Percentiles rank a stretch among this genome's conserved stretches.
Conservation (phyloP, 306 rosid species). For the Sphenostylis stenocarpa region DNA sequence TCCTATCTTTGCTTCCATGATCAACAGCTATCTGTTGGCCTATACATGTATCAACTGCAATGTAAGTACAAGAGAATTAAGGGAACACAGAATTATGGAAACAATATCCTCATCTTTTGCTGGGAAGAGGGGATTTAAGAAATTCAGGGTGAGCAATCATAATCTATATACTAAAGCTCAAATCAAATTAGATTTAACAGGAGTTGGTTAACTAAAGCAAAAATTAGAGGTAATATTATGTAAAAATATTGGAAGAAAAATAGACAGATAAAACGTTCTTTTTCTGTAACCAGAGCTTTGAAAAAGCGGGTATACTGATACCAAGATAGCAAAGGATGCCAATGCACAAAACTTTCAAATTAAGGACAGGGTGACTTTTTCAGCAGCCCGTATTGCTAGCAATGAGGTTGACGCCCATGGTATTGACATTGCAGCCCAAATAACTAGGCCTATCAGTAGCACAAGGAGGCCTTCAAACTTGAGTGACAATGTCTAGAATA, state of each 20-base stretch:
- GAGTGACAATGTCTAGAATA: no score
- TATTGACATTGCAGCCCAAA: no score
- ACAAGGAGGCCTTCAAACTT: no score
- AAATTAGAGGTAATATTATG: background rate
- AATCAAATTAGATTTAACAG: constrained; percentile 8
- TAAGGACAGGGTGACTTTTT: no score
- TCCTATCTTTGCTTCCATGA: constrained; percentile 23
- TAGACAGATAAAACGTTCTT: background rate
- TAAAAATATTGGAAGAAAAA: constrained; percentile 21
- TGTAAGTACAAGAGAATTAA: constrained; percentile 19
- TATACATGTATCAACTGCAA: constrained; percentile 37
- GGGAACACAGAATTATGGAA: constrained; percentile 22
- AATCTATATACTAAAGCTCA: background rate
- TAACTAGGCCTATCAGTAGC: no score
- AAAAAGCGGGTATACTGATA: constrained; percentile 12
- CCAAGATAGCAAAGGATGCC: background rate
- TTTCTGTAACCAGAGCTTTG: constrained; percentile 7
- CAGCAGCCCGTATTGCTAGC: no score
- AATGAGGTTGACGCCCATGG: no score
- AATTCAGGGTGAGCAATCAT: background rate
- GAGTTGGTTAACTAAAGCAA: background rate
- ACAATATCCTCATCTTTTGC: constrained; percentile 2
- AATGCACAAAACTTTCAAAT: background rate
- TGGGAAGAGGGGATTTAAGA: constrained; percentile 2
- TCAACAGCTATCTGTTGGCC: constrained; percentile 39